phyloP scores from a whole-genome alignment of 1,284 basidiomycete genomes.

The Pseudozyma hubeiensis region DNA sequence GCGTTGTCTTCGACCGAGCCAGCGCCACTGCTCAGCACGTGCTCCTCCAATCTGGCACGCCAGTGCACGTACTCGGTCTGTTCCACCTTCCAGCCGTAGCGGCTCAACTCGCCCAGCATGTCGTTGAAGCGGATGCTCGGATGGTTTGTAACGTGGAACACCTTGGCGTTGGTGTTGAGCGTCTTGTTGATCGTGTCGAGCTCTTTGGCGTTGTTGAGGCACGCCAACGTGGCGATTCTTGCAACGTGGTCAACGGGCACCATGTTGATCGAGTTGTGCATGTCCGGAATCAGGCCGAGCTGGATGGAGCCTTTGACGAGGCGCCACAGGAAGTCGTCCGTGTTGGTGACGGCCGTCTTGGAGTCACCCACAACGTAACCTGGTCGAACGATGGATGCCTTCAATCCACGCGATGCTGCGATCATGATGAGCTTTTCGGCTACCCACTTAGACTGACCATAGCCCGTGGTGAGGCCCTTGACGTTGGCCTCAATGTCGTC shows the following conservation, averaged over 20 bases:
- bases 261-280: slow-evolving; percentile 99
- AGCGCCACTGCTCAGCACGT: slow-evolving; percentile 76
- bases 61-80: slow-evolving; percentile 90
- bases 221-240: slow-evolving; percentile 75
- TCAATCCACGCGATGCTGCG: slow-evolving; percentile 85
- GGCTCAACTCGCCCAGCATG: slow-evolving; percentile 80
- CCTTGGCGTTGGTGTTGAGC: slow-evolving; percentile 73
- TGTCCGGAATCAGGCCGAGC: slow-evolving; percentile 93
- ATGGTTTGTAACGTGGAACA: slow-evolving; percentile 87
- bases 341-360: slow-evolving; percentile 84
- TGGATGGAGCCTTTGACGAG: slow-evolving; percentile 97
- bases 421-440: slow-evolving; percentile 93
- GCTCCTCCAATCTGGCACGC: slow-evolving; percentile 91
- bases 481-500: slow-evolving; percentile 92
- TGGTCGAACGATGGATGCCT: slow-evolving; percentile 89
- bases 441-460: slow-evolving; percentile 99
- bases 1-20: slow-evolving; percentile 84
- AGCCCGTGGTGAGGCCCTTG: slow-evolving; percentile 83
- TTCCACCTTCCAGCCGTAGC: slow-evolving; percentile 84
- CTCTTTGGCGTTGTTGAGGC: slow-evolving; percentile 44
- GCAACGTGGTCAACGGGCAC: slow-evolving; percentile 98
- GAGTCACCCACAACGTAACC: slow-evolving; percentile 98
- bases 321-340: slow-evolving; percentile 98
- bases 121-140: slow-evolving; percentile 91
- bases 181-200: slow-evolving; percentile 72